These are phyloP conservation scores for Scopulariopsis brevicaulis DNA, from an alignment of 2,329 filamentous ascomycete species.

Conservation along the genomic window DNA sequence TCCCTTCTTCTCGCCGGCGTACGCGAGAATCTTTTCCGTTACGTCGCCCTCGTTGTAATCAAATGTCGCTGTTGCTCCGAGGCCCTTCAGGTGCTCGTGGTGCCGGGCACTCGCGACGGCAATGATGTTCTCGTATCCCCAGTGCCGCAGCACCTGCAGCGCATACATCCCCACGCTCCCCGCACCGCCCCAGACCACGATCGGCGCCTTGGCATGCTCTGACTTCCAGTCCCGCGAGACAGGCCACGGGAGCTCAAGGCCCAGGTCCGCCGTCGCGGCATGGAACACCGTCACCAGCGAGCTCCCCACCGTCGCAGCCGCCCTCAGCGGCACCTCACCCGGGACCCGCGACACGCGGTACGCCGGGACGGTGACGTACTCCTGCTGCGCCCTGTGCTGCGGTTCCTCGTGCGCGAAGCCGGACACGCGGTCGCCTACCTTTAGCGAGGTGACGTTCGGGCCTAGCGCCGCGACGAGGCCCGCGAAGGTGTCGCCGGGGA, in stretches of 20 bases:
- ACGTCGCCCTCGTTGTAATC: conserved; percentile 29
- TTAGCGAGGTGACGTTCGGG: conserved; percentile 26
- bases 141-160: conserved; percentile 37
- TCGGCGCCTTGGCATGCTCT: conserved; percentile 20
- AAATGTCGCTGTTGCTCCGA: conserved; percentile 34
- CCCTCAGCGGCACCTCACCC: conserved; percentile 23
- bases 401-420: conserved; percentile 36
- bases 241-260: conserved; percentile 45
- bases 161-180: conserved; percentile 39
- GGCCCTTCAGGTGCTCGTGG: conserved; percentile 25
- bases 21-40: conserved; percentile 20
- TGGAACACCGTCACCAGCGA: conserved; percentile 47
- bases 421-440: conserved; percentile 42
- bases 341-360: conserved; percentile 36
- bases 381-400: conserved; percentile 41
- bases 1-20: conserved; percentile 10
- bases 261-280: conserved; percentile 34
- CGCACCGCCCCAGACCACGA: conserved; percentile 41
- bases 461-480: conserved; percentile 42
- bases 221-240: conserved; percentile 27
- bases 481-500: conserved; percentile 37
- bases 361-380: conserved; percentile 38
- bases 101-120: conserved; percentile 33
- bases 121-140: conserved; percentile 38
- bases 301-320: conserved; percentile 41